Base-by-base conservation (phyloP, 805 yeast species). In the Zygoascus flipseniorum region DNA sequence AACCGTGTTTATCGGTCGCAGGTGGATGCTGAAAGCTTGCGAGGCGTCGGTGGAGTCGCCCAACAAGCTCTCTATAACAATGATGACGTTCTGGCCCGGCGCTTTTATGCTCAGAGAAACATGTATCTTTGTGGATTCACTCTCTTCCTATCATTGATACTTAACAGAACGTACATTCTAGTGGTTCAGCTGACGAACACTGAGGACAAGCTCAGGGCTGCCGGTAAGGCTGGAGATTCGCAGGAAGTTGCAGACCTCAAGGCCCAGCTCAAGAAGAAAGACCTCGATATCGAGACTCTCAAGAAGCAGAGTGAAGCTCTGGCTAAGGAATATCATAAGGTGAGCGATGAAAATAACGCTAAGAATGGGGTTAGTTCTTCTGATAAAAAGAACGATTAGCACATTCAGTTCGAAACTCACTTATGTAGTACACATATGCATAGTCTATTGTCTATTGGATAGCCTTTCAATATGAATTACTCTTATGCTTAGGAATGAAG, bases 101-200 rank as follows among this genome's bases (percentile, higher is more conserved):
- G 89, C 65, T 93, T 93, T 71, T 90, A 90, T 66, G 89, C 97
- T 19, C 99, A 93, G 73, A 82, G 99, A 73, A 93, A 93, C 75
- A 81, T 89, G 84, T 93, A 93, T 64, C 76, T 93, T 50, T 89
- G 97, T 61, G 99, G 99, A 0, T 89, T 90, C 71, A 89, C 98
- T 1, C 78, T 93, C 68, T 93, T 93, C 68, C 75, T 93, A 64
- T 86, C 96, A 1, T 76, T 90, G 65, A 85, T 89, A 51, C 81
- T 90, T 60, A 82, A 85, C 64, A 80, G 97, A 72, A 89, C 97
- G 1, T 89, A 86, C 68, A 41, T 54, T 19, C 43, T 62, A 54
- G 63, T 59, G 14, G 47, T 56, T 39, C 62, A 62, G 31, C 52
- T 59, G 43, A 56, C 59, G 43, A 50, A 55, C 18, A 54, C 77